Evolutionary conservation across 495 filamentous ascomycete genomes (phyloP).

Genomic region (Xylaria curta): DNA sequence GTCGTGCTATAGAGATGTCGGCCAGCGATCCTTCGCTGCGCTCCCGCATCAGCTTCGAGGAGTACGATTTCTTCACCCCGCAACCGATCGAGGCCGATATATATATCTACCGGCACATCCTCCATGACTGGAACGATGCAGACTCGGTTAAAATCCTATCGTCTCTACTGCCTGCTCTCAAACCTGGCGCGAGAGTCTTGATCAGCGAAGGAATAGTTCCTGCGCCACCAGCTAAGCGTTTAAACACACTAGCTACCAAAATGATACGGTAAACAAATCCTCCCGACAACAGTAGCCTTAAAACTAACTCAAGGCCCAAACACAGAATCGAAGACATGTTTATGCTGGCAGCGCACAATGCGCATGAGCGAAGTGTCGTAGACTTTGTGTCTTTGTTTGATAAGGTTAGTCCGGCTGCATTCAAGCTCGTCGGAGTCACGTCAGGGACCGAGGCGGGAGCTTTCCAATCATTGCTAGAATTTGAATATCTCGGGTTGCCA

Average conservation of each 20-base stretch:
- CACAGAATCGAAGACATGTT: conserved; percentile 39
- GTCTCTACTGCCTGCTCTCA: conserved; percentile 44
- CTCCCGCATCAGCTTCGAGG: conserved; percentile 38
- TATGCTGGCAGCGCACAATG: conserved; percentile 40
- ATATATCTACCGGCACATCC: conserved; percentile 48
- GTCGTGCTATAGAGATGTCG: conserved; percentile 21
- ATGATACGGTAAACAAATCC: conserved; percentile 21
- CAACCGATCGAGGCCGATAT: conserved; percentile 45
- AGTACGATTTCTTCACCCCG: conserved; percentile 48
- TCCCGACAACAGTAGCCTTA: background rate
- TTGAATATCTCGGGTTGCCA: conserved; percentile 18
- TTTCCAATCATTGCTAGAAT: conserved; percentile 41
- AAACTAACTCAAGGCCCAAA: conserved; percentile 3
- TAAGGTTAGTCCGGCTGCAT: conserved; percentile 26
- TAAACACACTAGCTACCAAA: conserved; percentile 32
- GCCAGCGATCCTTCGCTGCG: conserved; percentile 25
- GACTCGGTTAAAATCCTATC: conserved; percentile 44
- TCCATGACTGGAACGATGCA: conserved; percentile 54
- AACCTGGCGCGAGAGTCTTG: conserved; percentile 39
- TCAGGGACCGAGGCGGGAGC: conserved; percentile 36
- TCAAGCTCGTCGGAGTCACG: conserved; percentile 34
- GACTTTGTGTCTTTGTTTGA: conserved; percentile 39
- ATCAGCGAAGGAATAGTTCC: conserved; percentile 42
- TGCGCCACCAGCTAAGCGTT: conserved; percentile 32
- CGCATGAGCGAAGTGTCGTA: conserved; percentile 35